Evolutionary conservation across 139 green algal species (phyloP), one percentile per base, ranked within the genome.

Genomic region (Tetradesmus obliquus): DNA sequence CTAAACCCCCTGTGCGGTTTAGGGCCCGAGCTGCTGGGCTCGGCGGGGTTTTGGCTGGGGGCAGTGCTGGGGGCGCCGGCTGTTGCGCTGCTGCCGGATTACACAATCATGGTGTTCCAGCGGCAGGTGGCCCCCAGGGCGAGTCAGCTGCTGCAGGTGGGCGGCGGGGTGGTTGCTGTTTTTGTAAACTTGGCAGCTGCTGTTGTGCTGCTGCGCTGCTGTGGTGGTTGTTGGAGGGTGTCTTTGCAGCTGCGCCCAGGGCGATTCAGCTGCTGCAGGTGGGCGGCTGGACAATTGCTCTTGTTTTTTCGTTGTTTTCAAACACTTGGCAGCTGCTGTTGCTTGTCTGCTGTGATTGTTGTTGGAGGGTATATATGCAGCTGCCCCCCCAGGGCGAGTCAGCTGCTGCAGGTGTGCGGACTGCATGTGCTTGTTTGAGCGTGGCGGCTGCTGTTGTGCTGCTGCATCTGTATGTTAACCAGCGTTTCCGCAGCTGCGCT

Each of bases 31-130:
- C 79, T 92, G 19, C 57, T 92, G 55, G 90, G 22, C 13, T 71
- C 84, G 0, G 13, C 60, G 51, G 90, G 24, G 71, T 92, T 92
- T 32, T 92, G 90, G 90, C 72, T 90, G 8, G 71, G 55, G 10
- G 84, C 83, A 3, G 85, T 95, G 32, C 32, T 95, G 32, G 72
- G 92, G 62, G 90, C 92, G 15, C 94, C 94, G 58, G 85, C 86
- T 55, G 81, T 93, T 87, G 86, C 90, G 32, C 92, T 96, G 88
- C 91, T 96, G 85, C 84, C 84, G 2, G 94, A 96, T 87, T 88
- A 94, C 22, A 87, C 72, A 1, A 66, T 94, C 10, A 53, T 92
- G 17, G 72, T 89, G n/a, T 94, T 94, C 62, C 91, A 94, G 93
- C 81, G 94, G 10, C 66, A 54, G n/a, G 83, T 94, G 5, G 9